A percentile compares a stretch with the other conserved stretches of the same genome.
Evolutionary conservation across 208 protist species (phyloP).

Genomic region (Blastocrithidia nonstop): DNA sequence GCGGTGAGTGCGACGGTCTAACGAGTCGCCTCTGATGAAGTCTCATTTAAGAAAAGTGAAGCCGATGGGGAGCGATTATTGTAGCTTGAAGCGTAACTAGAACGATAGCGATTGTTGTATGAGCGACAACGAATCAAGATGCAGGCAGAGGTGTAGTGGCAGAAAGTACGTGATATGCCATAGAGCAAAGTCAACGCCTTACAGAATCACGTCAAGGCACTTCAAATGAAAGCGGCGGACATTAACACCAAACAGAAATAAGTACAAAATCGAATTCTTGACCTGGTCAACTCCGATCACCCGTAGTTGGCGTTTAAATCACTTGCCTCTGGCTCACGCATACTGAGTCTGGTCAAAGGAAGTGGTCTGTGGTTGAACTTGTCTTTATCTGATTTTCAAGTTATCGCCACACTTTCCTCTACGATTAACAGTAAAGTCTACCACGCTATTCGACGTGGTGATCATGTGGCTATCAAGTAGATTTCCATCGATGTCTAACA

Average conservation of each 20-base stretch:
- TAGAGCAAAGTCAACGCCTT: conserved; percentile 14
- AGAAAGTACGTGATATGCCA: conserved; percentile 44
- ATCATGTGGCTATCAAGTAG: conserved; percentile 53
- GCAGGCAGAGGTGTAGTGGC: conserved; percentile 60
- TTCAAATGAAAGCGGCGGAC: conserved; percentile 15
- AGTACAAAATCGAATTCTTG: conserved; percentile 35
- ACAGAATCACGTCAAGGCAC: conserved; percentile 13
- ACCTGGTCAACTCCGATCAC: conserved; percentile 30
- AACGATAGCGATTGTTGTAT: conserved; percentile 25
- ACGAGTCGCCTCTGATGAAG: conserved; percentile 18
- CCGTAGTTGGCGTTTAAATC: conserved; percentile 61
- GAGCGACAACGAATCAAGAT: conserved; percentile 57
- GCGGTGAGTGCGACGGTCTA: conserved; percentile 9
- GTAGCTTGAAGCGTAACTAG: conserved; percentile 35
- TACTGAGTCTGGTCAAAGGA: conserved; percentile 43
- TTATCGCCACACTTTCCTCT: conserved; percentile 27
- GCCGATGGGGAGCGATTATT: conserved; percentile 26
- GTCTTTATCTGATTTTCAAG: conserved; percentile 47
- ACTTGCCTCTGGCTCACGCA: conserved; percentile 34
- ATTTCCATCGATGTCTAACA: conserved; percentile 31
- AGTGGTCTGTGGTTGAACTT: conserved; percentile 51
- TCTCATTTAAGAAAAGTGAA: conserved; percentile 15
- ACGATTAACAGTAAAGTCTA: conserved; percentile 63
- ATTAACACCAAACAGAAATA: conserved; percentile 24
- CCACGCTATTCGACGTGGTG: conserved; percentile 29